Conservation (phyloP, 805 yeast species). For the Metschnikowia corniflorae region DNA sequence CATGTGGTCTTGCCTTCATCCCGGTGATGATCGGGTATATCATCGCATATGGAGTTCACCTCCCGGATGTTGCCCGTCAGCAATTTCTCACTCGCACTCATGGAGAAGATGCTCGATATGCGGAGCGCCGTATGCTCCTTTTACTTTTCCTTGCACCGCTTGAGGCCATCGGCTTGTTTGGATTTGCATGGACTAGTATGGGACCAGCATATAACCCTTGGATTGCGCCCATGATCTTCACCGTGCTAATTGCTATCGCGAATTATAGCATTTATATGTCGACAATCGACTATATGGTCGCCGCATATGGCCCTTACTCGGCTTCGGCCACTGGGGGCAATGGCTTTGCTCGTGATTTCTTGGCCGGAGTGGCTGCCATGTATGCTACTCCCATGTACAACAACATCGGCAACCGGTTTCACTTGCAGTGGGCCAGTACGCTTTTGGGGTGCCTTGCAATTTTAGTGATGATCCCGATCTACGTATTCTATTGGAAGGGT, state of each 20-base stretch:
- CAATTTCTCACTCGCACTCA: constrained; percentile 18
- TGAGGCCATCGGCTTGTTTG: constrained; percentile 37
- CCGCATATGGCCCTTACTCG: constrained; percentile 41
- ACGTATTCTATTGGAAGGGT: constrained; percentile 39
- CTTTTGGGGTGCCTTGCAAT: constrained; percentile 33
- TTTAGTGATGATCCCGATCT: constrained; percentile 34
- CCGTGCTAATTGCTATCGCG: constrained; percentile 36
- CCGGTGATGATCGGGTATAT: constrained; percentile 35
- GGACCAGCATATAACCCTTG: constrained; percentile 38
- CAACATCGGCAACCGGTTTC: constrained; percentile 28
- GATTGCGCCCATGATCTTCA: constrained; percentile 41
- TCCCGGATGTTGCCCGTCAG: constrained; percentile 34
- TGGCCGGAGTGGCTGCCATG: constrained; percentile 40
- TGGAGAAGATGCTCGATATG: constrained; percentile 26
- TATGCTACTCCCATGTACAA: constrained; percentile 36
- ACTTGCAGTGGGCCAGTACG: constrained; percentile 39
- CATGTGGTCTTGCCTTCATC: constrained; percentile 31
- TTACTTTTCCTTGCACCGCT: constrained; percentile 37
- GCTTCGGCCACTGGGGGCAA: constrained; percentile 45
- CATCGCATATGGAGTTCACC: constrained; percentile 31
- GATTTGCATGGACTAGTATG: constrained; percentile 41
- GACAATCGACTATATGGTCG: constrained; percentile 43
- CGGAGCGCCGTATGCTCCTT: constrained; percentile 29
- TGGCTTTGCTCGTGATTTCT: constrained; percentile 40
- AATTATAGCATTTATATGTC: constrained; percentile 41